A percentile compares a stretch with the other conserved stretches of the same genome.
Evolutionary conservation across 1,284 basidiomycete species (phyloP).

Genomic region (Volvariella surrecta): DNA sequence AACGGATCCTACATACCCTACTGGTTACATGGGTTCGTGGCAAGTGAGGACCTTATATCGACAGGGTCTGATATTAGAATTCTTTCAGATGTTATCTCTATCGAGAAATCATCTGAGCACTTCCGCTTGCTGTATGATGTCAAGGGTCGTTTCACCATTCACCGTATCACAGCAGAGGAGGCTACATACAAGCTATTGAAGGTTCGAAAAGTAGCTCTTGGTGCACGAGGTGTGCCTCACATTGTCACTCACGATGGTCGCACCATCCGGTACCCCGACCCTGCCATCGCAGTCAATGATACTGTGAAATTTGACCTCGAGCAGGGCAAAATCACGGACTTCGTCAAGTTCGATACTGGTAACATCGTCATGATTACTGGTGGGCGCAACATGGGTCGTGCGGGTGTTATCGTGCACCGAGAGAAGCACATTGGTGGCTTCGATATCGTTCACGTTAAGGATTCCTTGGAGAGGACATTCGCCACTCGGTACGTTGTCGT

Average conservation of each 20-base stretch:
- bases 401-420: conserved; percentile 90
- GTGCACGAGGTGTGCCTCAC: conserved; percentile 92
- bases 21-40: conserved; percentile 92
- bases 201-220: conserved; percentile 88
- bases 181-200: conserved; percentile 98
- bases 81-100: conserved; percentile 81
- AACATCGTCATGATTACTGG: conserved; percentile 98
- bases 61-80: conserved; percentile 4
- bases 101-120: conserved; percentile 98
- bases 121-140: conserved; percentile 99
- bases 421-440: conserved; percentile 98
- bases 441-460: conserved; percentile 97
- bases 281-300: conserved; percentile 94
- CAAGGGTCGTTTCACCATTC: conserved; percentile 99
- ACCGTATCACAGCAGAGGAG: conserved; percentile 99
- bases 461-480: conserved; percentile 91
- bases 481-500: conserved; percentile 72
- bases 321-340: conserved; percentile 91
- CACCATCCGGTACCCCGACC: conserved; percentile 99
- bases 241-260: conserved; percentile 99
- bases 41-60: conserved; percentile 1
- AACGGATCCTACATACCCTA: conserved; percentile 95
- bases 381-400: conserved; percentile 99
- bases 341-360: conserved; percentile 95
- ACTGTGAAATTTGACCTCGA: conserved; percentile 96